Evolutionary conservation across 2,329 filamentous ascomycete genomes (phyloP), one percentile per base, ranked within the genome.

Genomic region (Akanthomyces uredinophilus): DNA sequence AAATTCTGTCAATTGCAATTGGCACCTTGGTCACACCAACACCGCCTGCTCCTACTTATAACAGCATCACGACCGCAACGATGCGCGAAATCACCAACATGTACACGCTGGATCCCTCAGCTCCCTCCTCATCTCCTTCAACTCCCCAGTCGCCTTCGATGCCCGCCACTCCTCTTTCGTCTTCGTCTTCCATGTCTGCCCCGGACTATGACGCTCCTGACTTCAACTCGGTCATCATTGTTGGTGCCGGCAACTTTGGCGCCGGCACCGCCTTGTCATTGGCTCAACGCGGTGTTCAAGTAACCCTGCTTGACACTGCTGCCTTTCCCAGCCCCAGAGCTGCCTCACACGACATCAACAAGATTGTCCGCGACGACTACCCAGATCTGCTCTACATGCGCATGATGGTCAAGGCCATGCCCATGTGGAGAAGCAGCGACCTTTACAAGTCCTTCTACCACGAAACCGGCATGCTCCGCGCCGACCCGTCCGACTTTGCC

Each of bases 401-500:
- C 51, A 73, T 78, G 72, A 70, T 77, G 56, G 69, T 69, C 50
- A 72, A 72, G 64, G 76, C 75, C 64, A 78, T 78, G 76, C 70
- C 72, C 20, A 66, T 69, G 56, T 78, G 76, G 76, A 69, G 74
- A 41, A 54, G 66, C 20, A 77, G 82, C 54, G 77, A 79, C 1
- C 74, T 86, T n/a, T 84, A 83, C 73, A 77, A 76, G 53, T 60
- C 68, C 5, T 80, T 75, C 64, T 87, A 85, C 68, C 82, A 87
- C 67, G 78, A 82, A 65, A 83, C 83, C 0, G 84, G 85, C 11
- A 84, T 85, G 83, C 69, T 77, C 6, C 70, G 76, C 39, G 75
- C 71, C 11, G 76, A 78, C 61, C 63, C 70, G 1, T 72, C 71
- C 32, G 75, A 79, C 51, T 77, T 83, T 62, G 79, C 79, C 2